Base-by-base conservation (phyloP, 78 protist genomes). In the Anaeramoeba ignava region DNA sequence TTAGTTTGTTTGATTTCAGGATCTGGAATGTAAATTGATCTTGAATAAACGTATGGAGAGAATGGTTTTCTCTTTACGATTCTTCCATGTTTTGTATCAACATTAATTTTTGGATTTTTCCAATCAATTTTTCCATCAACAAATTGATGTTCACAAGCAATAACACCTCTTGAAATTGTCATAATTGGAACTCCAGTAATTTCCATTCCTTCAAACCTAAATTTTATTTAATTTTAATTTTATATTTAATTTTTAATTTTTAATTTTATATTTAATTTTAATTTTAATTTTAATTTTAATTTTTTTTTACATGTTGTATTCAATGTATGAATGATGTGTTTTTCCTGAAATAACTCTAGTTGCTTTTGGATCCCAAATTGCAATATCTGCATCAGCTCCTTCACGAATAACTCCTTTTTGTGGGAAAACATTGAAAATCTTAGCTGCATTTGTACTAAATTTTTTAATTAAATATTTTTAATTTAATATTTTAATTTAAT, bases 381-480 rank as follows among this genome's bases (percentile, higher is more conserved):
- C 91, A 41, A 93, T 54, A 79, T 93, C 96, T 37, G 91, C 96
- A 83, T 93, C 96, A 2, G 89, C 31, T 0, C 96, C 96, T 34
- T 83, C 85, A 17, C 42, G 92, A 12, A 93, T 91, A 31, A 88
- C 38, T 38, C 96, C 96, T 91, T 94, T 94, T 34, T 73, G 89
- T 40, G 95, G 95, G 82, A 92, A 94, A 34, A 93, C 39, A 82
- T 90, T 91, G 90, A 93, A 94, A 38, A 94, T 88, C 39, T 78
- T 39, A 36, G 95, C 95, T 1, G 95, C 93, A 23, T 88, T 85
- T 3, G 94, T 68, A 37, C 90, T 84, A n/a, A n/a, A n/a, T n/a
- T n/a, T n/a, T n/a, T n/a, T n/a, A n/a, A n/a, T n/a, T n/a, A n/a
- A n/a, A n/a, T n/a, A n/a, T n/a, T n/a, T n/a, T n/a, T n/a, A n/a